Conservation (phyloP, 257 asterid species). For the Jacaranda mimosifolia region DNA sequence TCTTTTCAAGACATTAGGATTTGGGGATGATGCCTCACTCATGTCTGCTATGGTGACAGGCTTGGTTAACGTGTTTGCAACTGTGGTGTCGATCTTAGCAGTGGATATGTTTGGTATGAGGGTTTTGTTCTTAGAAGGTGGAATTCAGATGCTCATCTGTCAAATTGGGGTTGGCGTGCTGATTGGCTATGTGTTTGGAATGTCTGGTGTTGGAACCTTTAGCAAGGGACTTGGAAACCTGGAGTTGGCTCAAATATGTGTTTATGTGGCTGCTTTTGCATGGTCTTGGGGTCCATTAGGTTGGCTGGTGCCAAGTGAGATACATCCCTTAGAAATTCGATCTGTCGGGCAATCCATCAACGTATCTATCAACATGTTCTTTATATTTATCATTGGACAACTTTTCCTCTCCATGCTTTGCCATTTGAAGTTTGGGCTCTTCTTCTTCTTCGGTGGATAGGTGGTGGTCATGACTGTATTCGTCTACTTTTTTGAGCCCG, state of each 20-base stretch:
- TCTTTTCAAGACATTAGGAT: conserved; percentile 65
- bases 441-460: conserved; percentile 57
- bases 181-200: conserved; percentile 46
- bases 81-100: conserved; percentile 43
- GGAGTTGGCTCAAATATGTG: conserved; percentile 50
- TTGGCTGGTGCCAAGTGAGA: conserved; percentile 72
- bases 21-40: conserved; percentile 55
- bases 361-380: conserved; percentile 55
- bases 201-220: conserved; percentile 44
- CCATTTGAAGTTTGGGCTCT: conserved; percentile 54
- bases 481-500: conserved; percentile 54
- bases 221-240: conserved; percentile 43
- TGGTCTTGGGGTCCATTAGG: conserved; percentile 83
- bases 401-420: conserved; percentile 53
- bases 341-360: conserved; percentile 61
- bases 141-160: no score
- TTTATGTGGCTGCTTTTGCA: conserved; percentile 64
- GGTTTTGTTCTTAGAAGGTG: conserved; percentile 51
- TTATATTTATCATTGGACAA: conserved; percentile 59
- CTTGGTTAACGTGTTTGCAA: conserved; percentile 52
- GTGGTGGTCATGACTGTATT: conserved; percentile 51
- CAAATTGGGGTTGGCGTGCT: conserved; percentile 45
- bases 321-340: conserved; percentile 63
- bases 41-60: conserved; percentile 63
- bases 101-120: conserved; percentile 59